These are phyloP conservation scores for Leccinum pseudoinsigne DNA, from an alignment of 1,284 basidiomycete genomes.

Conservation along the genomic window DNA sequence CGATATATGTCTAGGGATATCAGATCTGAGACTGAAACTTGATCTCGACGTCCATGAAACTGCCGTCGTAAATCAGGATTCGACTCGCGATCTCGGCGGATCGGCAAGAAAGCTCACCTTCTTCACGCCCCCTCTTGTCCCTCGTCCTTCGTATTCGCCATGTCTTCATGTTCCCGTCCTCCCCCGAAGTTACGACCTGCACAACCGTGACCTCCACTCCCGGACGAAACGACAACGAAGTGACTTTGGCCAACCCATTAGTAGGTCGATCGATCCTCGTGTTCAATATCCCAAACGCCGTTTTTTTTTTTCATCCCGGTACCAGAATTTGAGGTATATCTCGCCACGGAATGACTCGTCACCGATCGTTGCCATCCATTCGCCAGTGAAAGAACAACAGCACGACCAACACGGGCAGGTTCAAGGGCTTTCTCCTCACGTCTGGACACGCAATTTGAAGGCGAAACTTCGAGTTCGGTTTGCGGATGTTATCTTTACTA, in stretches of 20 bases:
- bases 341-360: constrained; percentile 66
- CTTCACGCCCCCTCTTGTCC: constrained; percentile 43
- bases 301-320: constrained; percentile 61
- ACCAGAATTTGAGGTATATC: constrained; percentile 90
- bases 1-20: constrained; percentile 61
- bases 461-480: constrained; percentile 88
- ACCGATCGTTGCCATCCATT: constrained; percentile 94
- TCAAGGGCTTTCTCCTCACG: constrained; percentile 81
- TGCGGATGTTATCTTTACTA: too few species aligned
- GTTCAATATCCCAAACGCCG: constrained; percentile 70
- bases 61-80: constrained; percentile 32
- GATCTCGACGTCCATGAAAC: constrained; percentile 81
- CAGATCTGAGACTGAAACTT: constrained; percentile 67
- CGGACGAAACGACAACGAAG: constrained; percentile 71
- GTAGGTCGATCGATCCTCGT: constrained; percentile 86
- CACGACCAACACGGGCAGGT: constrained; percentile 75
- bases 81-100: neutral
- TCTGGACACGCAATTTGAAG: constrained; percentile 90
- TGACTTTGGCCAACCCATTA: constrained; percentile 70
- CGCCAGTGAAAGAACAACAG: constrained; percentile 62
- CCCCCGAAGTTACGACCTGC: constrained; percentile 63
- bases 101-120: constrained; percentile 42
- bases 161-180: constrained; percentile 68
- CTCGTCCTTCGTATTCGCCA: constrained; percentile 60
- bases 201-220: constrained; percentile 26